Conservation (phyloP, 139 green algal genomes). For the Chlamydomonas eustigma region DNA sequence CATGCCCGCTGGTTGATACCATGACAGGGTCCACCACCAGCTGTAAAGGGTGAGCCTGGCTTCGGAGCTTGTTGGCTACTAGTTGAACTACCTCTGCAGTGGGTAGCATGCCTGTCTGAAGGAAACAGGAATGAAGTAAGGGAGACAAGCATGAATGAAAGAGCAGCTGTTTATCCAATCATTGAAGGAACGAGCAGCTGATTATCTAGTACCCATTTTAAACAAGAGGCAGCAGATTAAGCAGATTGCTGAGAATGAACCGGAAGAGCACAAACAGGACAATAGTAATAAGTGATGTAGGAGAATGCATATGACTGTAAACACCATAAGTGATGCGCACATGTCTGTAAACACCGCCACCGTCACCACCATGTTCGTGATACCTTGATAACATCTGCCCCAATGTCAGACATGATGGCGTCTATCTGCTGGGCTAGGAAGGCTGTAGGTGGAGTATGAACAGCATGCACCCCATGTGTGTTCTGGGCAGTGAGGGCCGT, state of each 20-base stretch:
- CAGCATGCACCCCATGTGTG: constrained; percentile 75
- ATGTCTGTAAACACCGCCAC: too few species aligned
- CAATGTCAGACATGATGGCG: constrained; percentile 72
- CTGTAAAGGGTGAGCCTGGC: not conserved
- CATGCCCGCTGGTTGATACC: constrained; percentile 81
- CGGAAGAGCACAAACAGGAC: too few species aligned
- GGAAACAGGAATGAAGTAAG: not conserved
- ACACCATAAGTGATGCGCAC: too few species aligned
- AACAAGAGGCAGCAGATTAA: too few species aligned
- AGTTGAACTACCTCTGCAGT: constrained; percentile 4
- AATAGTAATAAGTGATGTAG: too few species aligned
- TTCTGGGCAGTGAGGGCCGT: constrained; percentile 94
- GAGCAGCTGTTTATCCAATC: too few species aligned
- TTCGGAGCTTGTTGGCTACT: not conserved
- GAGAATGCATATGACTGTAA: too few species aligned
- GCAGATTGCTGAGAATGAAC: too few species aligned
- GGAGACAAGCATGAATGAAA: too few species aligned
- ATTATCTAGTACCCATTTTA: too few species aligned
- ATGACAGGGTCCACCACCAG: constrained; percentile 95
- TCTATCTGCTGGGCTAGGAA: constrained; percentile 73
- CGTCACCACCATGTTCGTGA: too few species aligned
- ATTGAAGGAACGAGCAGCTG: too few species aligned
- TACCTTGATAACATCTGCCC: constrained; percentile 67
- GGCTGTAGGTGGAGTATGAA: constrained; percentile 55
- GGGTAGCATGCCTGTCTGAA: constrained; percentile 79